phyloP scores from a whole-genome alignment of 306 rosid species.

The Vigna mungo region DNA sequence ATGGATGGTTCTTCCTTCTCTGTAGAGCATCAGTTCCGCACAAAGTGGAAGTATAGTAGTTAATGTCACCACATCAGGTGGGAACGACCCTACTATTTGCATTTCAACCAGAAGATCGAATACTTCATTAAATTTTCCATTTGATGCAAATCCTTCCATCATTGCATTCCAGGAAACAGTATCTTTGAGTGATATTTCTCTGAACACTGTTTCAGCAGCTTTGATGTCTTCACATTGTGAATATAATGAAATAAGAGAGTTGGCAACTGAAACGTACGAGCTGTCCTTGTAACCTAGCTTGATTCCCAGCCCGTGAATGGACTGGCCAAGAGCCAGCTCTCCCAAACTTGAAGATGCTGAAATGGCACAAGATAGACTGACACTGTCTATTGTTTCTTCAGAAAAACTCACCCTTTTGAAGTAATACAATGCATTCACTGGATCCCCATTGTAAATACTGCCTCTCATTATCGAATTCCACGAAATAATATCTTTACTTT shows the following conservation, averaged over 20 bases:
- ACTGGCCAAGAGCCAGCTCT: constrained; percentile 49
- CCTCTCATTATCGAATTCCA: constrained; percentile 71
- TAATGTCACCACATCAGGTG: constrained; percentile 55
- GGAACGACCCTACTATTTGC: constrained; percentile 49
- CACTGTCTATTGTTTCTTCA: constrained; percentile 47
- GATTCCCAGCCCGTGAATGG: constrained; percentile 55
- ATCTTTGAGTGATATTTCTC: constrained; percentile 52
- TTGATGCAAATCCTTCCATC: constrained; percentile 63
- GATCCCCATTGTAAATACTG: constrained; percentile 48
- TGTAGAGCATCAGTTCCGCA: constrained; percentile 50
- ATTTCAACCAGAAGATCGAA: constrained; percentile 58
- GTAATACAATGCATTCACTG: constrained; percentile 51
- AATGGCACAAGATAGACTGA: constrained; percentile 59
- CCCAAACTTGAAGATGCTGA: constrained; percentile 55
- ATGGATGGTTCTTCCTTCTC: constrained; percentile 62
- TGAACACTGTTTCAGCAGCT: constrained; percentile 54
- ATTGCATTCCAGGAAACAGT: constrained; percentile 66
- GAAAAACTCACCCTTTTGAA: constrained; percentile 47
- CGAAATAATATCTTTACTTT: constrained; percentile 52
- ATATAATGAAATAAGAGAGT: constrained; percentile 67
- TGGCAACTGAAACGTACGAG: constrained; percentile 52
- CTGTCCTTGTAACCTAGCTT: constrained; percentile 55
- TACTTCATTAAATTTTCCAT: constrained; percentile 49
- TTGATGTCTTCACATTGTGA: constrained; percentile 47
- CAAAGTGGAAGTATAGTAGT: constrained; percentile 50